Percentiles rank a stretch among this genome's conserved stretches.
Conservation (phyloP, 345 rosid species). For the Lumnitzera racemosa region DNA sequence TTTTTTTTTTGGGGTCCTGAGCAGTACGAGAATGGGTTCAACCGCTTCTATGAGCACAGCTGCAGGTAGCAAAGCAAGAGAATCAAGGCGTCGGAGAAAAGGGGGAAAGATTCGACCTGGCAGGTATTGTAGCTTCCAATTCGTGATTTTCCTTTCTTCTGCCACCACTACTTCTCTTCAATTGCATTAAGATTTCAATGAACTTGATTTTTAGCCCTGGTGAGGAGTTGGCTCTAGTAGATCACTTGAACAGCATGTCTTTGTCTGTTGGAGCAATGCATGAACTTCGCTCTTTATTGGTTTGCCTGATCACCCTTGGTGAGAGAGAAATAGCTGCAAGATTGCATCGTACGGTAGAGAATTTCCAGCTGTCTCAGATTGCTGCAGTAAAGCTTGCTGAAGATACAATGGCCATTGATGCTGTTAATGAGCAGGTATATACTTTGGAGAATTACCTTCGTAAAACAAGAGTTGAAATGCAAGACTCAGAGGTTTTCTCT, state of each 20-base stretch:
- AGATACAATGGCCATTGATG: constrained; percentile 47
- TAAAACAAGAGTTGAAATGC: constrained; percentile 30
- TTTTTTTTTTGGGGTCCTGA: neutral
- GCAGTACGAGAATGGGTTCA: constrained; percentile 70
- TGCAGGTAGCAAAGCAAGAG: constrained; percentile 62
- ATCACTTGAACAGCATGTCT: constrained; percentile 85
- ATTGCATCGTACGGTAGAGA: constrained; percentile 63
- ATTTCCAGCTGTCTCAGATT: constrained; percentile 62
- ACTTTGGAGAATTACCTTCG: constrained; percentile 45
- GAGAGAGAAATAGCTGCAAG: constrained; percentile 58
- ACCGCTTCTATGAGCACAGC: constrained; percentile 65
- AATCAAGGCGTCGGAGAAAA: constrained; percentile 54
- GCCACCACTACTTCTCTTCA: neutral
- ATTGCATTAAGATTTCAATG: constrained; percentile 7
- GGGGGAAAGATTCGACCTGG: constrained; percentile 91
- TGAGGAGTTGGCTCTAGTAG: constrained; percentile 91
- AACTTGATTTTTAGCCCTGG: constrained; percentile 51
- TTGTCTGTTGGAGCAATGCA: constrained; percentile 54
- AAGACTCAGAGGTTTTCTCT: constrained; percentile 43
- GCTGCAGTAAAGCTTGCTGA: constrained; percentile 82
- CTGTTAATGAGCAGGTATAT: constrained; percentile 47
- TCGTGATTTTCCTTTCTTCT: constrained; percentile 3
- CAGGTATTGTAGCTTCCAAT: constrained; percentile 40
- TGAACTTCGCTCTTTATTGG: constrained; percentile 75
- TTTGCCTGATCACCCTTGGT: constrained; percentile 66